Evolutionary conservation across 1,284 basidiomycete species (phyloP).

Genomic region (Testicularia cyperi): DNA sequence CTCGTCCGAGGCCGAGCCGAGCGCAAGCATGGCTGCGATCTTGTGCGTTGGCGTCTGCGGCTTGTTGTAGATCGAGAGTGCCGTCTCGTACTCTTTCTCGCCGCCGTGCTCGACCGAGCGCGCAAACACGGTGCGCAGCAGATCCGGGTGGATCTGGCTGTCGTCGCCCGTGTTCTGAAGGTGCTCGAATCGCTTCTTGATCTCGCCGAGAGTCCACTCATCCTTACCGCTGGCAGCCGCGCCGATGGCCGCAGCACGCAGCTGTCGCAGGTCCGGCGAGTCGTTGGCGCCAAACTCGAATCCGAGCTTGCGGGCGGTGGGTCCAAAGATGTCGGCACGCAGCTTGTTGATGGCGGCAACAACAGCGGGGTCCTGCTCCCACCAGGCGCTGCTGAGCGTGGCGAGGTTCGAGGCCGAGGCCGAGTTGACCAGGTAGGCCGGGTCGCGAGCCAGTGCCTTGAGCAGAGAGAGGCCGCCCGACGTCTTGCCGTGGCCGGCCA

Average conservation of each 20-base stretch:
- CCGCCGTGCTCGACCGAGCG: slow-evolving; percentile 73
- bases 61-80: slow-evolving; percentile 70
- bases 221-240: slow-evolving; percentile 66
- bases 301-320: slow-evolving; percentile 76
- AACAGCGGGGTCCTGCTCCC: slow-evolving; percentile 73
- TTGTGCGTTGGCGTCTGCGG: slow-evolving; percentile 63
- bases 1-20: slow-evolving; percentile 52
- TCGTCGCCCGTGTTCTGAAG: slow-evolving; percentile 76
- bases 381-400: slow-evolving; percentile 69
- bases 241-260: slow-evolving; percentile 75
- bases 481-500: slow-evolving; percentile 75
- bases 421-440: slow-evolving; percentile 50
- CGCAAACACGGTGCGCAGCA: slow-evolving; percentile 42
- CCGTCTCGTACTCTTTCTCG: slow-evolving; percentile 68
- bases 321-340: slow-evolving; percentile 69
- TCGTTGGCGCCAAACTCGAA: slow-evolving; percentile 75
- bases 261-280: slow-evolving; percentile 71
- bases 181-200: slow-evolving; percentile 73
- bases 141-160: slow-evolving; percentile 70
- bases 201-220: slow-evolving; percentile 63
- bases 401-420: slow-evolving; percentile 36
- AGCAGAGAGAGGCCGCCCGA: slow-evolving; percentile 76
- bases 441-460: slow-evolving; percentile 67
- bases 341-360: slow-evolving; percentile 58
- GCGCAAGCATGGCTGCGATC: slow-evolving; percentile 58